Base-by-base conservation (phyloP, 352 stramenopile species). In the Phytophthora sansomeana region DNA sequence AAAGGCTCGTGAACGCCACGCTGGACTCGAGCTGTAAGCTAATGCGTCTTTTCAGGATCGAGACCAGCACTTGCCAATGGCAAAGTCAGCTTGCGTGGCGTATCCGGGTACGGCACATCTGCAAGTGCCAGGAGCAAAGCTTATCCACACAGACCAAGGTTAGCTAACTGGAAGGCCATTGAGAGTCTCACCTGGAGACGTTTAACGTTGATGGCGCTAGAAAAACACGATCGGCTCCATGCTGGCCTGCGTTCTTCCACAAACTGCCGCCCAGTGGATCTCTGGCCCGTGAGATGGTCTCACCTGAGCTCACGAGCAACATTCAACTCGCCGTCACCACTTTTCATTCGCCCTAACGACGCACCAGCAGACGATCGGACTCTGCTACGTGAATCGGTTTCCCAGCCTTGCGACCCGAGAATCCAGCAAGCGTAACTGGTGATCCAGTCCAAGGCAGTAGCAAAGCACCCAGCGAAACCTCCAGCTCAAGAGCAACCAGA, bases 1-100 rank as follows among this genome's bases (percentile, higher is more conserved):
- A 71, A 67, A 67, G 63, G 49, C 63, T 60, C 63, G 46, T 24
- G 13, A 16, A 11, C 28, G 41, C 46, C n/a, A 43, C 58, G 58
- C 57, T 52, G 36, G 54, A 66, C 54, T n/a, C 9, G 14, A 35
- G 21, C 17, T 46, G 59, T 66, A 46, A 65, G 38, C 65, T 74
- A 74, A 74, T 67, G 64, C 64, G 49, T n/a, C 64, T 62, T 72
- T 72, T 72, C 56, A 58, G 21, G 46, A 60, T 58, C 51, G 14
- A 11, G 29, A 24, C 21, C 1, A 24, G 21, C 21, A 24, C 21
- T 24, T 24, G 21, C 21, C 21, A 24, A 24, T 24, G 21, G 21
- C 21, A 24, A 24, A 24, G 21, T 24, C 9, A 36, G n/a, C 11
- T 26, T 43, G 46, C 30, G 21, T 50, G 50, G 21, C 11, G 33